These are phyloP conservation scores for Tieghemostelium lacteum DNA, from an alignment of 78 protist species.

Conservation along the genomic window DNA sequence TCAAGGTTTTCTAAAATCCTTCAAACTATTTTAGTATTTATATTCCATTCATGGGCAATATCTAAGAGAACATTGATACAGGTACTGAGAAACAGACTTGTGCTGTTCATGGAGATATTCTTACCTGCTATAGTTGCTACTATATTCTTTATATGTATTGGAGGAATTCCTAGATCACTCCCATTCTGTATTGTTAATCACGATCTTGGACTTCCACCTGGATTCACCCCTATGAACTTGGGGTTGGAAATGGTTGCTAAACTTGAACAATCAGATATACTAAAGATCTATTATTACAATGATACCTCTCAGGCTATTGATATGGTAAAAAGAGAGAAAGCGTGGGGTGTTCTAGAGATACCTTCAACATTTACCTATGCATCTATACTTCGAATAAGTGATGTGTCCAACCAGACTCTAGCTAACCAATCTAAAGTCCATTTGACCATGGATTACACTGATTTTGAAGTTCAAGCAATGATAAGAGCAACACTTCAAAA, in stretches of 20 bases:
- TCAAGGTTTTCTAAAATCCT: too few relatives aligned
- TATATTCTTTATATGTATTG: conserved; percentile 44
- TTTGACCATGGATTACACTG: not conserved
- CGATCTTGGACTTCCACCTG: conserved; percentile 25
- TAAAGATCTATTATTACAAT: not conserved
- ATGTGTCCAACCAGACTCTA: not conserved
- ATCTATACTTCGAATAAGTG: not conserved
- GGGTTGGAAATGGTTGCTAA: not conserved
- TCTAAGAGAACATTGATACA: conserved; percentile 6
- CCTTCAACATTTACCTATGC: conserved; percentile 13
- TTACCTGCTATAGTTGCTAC: not conserved
- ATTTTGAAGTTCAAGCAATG: not conserved
- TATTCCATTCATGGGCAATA: not conserved
- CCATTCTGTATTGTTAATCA: conserved; percentile 14
- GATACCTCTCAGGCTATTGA: not conserved
- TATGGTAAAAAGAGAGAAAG: not conserved
- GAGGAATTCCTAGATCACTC: conserved; percentile 6
- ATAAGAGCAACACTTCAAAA: not conserved
- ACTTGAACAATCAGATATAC: not conserved
- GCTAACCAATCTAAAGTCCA: conserved; percentile 5
- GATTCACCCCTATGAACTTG: too few relatives aligned
- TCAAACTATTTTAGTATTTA: not conserved
- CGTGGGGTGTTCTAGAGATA: conserved; percentile 12
- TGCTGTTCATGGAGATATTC: not conserved
- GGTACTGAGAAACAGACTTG: not conserved